These are phyloP conservation scores for Diaporthe destruens DNA, from an alignment of 2,329 filamentous ascomycete species.

Conservation along the genomic window DNA sequence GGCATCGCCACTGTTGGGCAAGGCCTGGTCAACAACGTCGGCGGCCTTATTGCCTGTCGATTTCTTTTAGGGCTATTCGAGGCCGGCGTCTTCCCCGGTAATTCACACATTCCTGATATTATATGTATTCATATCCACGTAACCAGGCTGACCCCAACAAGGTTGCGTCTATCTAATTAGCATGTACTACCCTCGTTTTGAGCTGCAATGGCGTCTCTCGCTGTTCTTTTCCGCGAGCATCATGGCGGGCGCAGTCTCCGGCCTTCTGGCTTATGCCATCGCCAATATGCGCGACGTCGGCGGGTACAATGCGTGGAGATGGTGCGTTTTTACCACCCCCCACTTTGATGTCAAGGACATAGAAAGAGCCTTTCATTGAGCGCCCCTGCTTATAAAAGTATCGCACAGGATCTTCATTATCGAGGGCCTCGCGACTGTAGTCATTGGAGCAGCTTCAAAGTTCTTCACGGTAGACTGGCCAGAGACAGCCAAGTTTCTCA, in stretches of 20 bases:
- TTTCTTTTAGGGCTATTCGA: constrained; percentile 45
- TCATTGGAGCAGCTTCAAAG: constrained; percentile 56
- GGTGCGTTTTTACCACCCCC: constrained; percentile 36
- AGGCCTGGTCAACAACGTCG: constrained; percentile 42
- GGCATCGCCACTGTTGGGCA: constrained; percentile 44
- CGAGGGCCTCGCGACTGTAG: constrained; percentile 60
- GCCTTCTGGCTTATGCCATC: constrained; percentile 64
- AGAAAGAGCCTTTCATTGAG: neutral
- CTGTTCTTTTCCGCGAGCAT: constrained; percentile 44
- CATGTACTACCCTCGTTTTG: constrained; percentile 46
- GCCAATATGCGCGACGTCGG: constrained; percentile 63
- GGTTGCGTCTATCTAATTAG: constrained; percentile 46
- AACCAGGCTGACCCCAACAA: constrained; percentile 18
- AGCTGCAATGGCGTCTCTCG: constrained; percentile 44
- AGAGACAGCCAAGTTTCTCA: constrained; percentile 57
- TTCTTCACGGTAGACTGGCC: constrained; percentile 57
- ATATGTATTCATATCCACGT: neutral
- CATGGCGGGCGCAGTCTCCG: constrained; percentile 64
- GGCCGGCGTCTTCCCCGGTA: constrained; percentile 45
- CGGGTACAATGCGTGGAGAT: constrained; percentile 59
- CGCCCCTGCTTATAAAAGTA: neutral
- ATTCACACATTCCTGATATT: neutral
- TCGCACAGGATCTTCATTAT: constrained; percentile 60
- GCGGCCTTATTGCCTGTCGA: constrained; percentile 43
- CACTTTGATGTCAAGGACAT: neutral